Percentiles rank a stretch among this genome's conserved stretches.
phyloP scores from a whole-genome alignment of 139 green algal species.

The Chlamydomonas asymmetrica region DNA sequence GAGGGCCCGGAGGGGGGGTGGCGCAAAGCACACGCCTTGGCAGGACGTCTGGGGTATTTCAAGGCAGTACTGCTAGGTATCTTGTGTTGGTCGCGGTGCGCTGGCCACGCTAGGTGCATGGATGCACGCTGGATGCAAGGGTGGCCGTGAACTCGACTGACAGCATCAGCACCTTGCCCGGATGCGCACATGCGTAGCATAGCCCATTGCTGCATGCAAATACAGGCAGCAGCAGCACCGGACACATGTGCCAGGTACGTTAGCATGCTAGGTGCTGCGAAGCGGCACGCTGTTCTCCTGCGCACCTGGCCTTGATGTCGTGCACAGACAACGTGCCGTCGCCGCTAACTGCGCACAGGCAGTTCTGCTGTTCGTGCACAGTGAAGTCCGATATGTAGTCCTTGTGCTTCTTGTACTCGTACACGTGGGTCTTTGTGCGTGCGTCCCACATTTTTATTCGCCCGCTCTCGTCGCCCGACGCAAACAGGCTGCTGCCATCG shows the following conservation, averaged over 20 bases:
- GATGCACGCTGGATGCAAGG: not conserved
- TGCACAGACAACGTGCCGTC: slow-evolving; percentile 83
- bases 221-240: not conserved
- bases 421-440: slow-evolving; percentile 38
- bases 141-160: not conserved
- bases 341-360: slow-evolving; percentile 70
- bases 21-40: too few relatives aligned
- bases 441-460: slow-evolving; percentile 82
- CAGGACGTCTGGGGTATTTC: too few relatives aligned
- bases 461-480: slow-evolving; percentile 79
- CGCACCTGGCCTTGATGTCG: slow-evolving; percentile 46
- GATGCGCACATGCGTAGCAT: not conserved
- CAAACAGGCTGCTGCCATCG: slow-evolving; percentile 34
- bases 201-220: not conserved
- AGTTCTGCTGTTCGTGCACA: slow-evolving; percentile 29
- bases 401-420: slow-evolving; percentile 61
- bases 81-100: too few relatives aligned
- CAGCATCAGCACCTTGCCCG: not conserved
- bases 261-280: too few relatives aligned
- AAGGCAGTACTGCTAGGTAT: too few relatives aligned
- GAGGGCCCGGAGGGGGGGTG: too few relatives aligned
- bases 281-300: too few relatives aligned
- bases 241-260: slow-evolving; percentile 19
- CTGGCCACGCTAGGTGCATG: too few relatives aligned
- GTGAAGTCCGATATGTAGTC: slow-evolving; percentile 84